These are phyloP conservation scores for Phytophthora cryptogea DNA, from an alignment of 352 stramenopile genomes.

Conservation along the genomic window DNA sequence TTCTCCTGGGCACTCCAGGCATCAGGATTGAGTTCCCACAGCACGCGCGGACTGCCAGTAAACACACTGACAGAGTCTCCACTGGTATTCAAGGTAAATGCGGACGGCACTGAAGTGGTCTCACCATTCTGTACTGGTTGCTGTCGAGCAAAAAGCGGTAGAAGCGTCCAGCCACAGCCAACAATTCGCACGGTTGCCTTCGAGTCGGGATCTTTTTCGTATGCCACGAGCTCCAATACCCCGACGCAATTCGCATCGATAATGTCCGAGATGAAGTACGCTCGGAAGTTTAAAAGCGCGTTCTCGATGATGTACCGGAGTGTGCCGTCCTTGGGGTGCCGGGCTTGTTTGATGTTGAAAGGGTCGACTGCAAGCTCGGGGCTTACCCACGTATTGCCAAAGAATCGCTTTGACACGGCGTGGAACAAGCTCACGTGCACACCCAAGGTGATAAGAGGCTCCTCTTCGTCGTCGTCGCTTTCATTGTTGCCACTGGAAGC, in stretches of 20 bases:
- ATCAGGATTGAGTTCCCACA: slow-evolving; percentile 66
- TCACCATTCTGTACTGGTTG: slow-evolving; percentile 21
- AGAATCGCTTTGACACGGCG: slow-evolving; percentile 83
- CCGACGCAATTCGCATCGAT: slow-evolving; percentile 90
- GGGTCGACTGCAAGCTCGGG: slow-evolving; percentile 61
- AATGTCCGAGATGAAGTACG: slow-evolving; percentile 87
- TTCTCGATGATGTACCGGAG: slow-evolving; percentile 60
- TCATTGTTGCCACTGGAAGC: slow-evolving; percentile 23
- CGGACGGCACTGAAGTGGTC: slow-evolving; percentile 19
- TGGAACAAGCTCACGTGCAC: slow-evolving; percentile 93
- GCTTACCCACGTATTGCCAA: slow-evolving; percentile 92
- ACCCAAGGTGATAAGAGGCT: slow-evolving; percentile 65
- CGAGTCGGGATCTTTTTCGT: slow-evolving; percentile 82
- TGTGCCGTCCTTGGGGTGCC: slow-evolving; percentile 46
- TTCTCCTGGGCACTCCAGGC: slow-evolving; percentile 62
- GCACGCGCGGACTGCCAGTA: slow-evolving; percentile 61
- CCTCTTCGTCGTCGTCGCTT: slow-evolving; percentile 45
- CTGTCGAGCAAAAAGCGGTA: slow-evolving; percentile 84
- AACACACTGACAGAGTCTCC: slow-evolving; percentile 73
- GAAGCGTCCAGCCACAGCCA: slow-evolving; percentile 92
- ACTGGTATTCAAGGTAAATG: slow-evolving; percentile 40
- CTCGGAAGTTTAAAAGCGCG: slow-evolving; percentile 63
- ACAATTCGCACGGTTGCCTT: slow-evolving; percentile 71
- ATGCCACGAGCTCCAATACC: slow-evolving; percentile 93
- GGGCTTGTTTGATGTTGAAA: slow-evolving; percentile 55